These are phyloP conservation scores for Phytomonas francai DNA, from an alignment of 208 protist genomes.

Conservation along the genomic window DNA sequence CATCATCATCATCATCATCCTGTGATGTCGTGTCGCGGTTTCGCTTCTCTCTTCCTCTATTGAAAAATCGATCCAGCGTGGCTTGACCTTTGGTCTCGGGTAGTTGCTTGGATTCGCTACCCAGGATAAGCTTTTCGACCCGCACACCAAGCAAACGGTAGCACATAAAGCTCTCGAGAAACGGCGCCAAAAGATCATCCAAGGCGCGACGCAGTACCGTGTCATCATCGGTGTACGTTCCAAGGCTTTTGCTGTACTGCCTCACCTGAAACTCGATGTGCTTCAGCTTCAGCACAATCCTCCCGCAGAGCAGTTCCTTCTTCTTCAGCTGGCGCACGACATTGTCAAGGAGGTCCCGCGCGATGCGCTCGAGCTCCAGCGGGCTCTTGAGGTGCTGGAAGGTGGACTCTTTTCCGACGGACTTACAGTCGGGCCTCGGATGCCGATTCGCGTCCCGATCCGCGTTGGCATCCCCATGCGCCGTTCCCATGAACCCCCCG, in stretches of 20 bases:
- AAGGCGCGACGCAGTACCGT: slow-evolving; percentile 40
- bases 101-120: slow-evolving; percentile 12
- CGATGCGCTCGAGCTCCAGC: slow-evolving; percentile 40
- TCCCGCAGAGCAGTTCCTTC: slow-evolving; percentile 33
- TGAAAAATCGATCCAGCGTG: neutral
- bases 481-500: slow-evolving; percentile 15
- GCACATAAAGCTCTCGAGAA: slow-evolving; percentile 30
- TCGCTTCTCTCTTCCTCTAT: neutral
- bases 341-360: slow-evolving; percentile 24
- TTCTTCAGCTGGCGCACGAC: slow-evolving; percentile 22
- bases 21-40: neutral
- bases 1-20: neutral
- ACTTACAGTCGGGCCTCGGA: slow-evolving; percentile 28
- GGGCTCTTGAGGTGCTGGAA: slow-evolving; percentile 34
- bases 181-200: slow-evolving; percentile 50
- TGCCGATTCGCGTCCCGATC: neutral
- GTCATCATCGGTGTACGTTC: slow-evolving; percentile 30
- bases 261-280: slow-evolving; percentile 52
- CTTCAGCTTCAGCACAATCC: slow-evolving; percentile 76
- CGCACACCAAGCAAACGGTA: slow-evolving; percentile 75
- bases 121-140: slow-evolving; percentile 37
- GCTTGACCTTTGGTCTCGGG: slow-evolving; percentile 2
- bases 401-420: slow-evolving; percentile 65
- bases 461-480: neutral
- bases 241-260: slow-evolving; percentile 51